phyloP scores from a whole-genome alignment of 768 basidiomycete genomes.

The Rhizopogon salebrosus region DNA sequence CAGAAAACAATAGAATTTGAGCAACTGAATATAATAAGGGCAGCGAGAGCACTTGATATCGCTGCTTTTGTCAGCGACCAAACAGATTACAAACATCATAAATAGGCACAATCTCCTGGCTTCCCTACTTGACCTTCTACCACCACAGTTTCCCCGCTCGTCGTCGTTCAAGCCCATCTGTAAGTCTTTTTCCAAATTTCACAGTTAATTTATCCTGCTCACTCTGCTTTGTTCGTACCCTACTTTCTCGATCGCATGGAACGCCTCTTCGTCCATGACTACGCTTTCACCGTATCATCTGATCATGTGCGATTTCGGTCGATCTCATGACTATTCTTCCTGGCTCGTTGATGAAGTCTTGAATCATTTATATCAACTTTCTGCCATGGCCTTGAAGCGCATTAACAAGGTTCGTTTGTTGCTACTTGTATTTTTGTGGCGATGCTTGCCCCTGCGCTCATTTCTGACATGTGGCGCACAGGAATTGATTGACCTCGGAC shows the following conservation, averaged over 20 bases:
- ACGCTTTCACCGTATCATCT: constrained; percentile 11
- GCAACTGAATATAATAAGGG: too few species aligned
- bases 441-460: constrained; percentile 12
- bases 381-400: constrained; percentile 91
- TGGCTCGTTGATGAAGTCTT: constrained; percentile 11
- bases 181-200: neutral
- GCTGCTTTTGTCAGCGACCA: constrained; percentile 31
- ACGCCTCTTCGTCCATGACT: neutral
- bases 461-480: constrained; percentile 28
- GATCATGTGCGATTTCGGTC: constrained; percentile 35
- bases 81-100: constrained; percentile 32
- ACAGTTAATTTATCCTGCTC: too few species aligned
- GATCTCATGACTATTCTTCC: constrained; percentile 23
- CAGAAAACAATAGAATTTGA: too few species aligned
- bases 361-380: constrained; percentile 6
- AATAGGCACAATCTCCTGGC: constrained; percentile 25
- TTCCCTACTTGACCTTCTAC: constrained; percentile 21
- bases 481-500: constrained; percentile 99
- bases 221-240: neutral
- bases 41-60: too few species aligned
- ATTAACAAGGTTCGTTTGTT: constrained; percentile 84
- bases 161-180: constrained; percentile 8
- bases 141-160: constrained; percentile 13
- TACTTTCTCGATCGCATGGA: neutral
- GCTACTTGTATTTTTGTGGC: constrained; percentile 7